Evolutionary conservation across 352 stramenopile species (phyloP).

Genomic region (Phytophthora europaea): DNA sequence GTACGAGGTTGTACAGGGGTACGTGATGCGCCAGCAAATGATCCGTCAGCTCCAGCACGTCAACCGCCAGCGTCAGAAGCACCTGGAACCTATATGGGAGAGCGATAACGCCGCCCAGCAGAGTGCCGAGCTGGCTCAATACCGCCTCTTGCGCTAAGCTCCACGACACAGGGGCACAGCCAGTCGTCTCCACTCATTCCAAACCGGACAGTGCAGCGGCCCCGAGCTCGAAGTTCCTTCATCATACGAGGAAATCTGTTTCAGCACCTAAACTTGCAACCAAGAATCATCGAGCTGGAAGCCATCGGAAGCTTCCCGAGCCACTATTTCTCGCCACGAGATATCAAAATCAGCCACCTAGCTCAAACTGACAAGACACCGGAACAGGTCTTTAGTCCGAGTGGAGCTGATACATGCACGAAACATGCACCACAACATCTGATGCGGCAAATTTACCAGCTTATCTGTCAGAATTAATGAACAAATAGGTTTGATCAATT

Average conservation of each 20-base stretch:
- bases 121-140: conserved; percentile 29
- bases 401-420: not conserved
- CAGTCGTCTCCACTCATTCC: not conserved
- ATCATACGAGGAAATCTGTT: conserved; percentile 22
- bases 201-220: not conserved
- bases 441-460: too few relatives aligned
- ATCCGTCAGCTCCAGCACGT: conserved; percentile 51
- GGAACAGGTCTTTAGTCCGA: not conserved
- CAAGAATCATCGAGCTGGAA: conserved; percentile 31
- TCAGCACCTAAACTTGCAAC: conserved; percentile 8
- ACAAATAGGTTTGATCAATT: too few relatives aligned
- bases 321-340: too few relatives aligned
- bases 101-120: conserved; percentile 39
- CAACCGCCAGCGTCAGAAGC: conserved; percentile 49
- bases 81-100: conserved; percentile 54
- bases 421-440: not conserved
- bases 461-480: too few relatives aligned
- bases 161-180: not conserved
- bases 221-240: conserved; percentile 12
- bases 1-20: conserved; percentile 73
- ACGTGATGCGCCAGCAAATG: conserved; percentile 49
- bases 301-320: conserved; percentile 37
- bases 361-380: not conserved
- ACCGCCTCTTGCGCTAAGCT: conserved; percentile 27
- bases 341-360: not conserved